Base-by-base conservation (phyloP, 1,284 basidiomycete species). In the Cystobasidiaceae sp. region DNA sequence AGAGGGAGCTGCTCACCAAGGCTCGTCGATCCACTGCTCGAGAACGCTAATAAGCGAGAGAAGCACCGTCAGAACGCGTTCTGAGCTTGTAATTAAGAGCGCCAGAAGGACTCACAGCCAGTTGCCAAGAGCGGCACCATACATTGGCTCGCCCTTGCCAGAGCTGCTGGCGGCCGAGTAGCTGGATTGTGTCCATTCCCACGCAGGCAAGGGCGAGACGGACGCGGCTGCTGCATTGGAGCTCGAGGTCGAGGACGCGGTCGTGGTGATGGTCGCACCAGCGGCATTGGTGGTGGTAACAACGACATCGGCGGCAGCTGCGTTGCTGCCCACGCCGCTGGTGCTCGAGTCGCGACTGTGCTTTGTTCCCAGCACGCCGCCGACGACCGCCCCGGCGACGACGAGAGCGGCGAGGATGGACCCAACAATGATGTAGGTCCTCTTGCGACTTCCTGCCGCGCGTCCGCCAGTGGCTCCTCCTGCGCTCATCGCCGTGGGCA, bases 21-120 rank as follows among this genome's bases (percentile, higher is more conserved):
- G 45, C 48, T 48, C 76, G 55, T 78, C 77, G 41, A 73, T 75
- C 78, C 78, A 79, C 32, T 39, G 34, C 41, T 64, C 61, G 6
- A 52, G 60, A 9, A 52, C 34, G n/a, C n/a, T n/a, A n/a, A n/a
- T n/a, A n/a, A n/a, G n/a, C n/a, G n/a, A n/a, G n/a, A n/a, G n/a
- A n/a, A n/a, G n/a, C n/a, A n/a, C n/a, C n/a, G n/a, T n/a, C n/a
- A n/a, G n/a, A n/a, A n/a, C n/a, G n/a, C n/a, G n/a, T n/a, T n/a
- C n/a, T n/a, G n/a, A n/a, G n/a, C n/a, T n/a, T n/a, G n/a, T n/a
- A n/a, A n/a, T n/a, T n/a, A n/a, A n/a, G n/a, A n/a, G n/a, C n/a
- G n/a, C n/a, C n/a, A n/a, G n/a, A n/a, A n/a, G n/a, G n/a, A n/a
- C n/a, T n/a, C n/a, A n/a, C 13, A 64, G 61, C 61, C 61, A 64